These are phyloP conservation scores for Trametes cingulata DNA, from an alignment of 768 basidiomycete genomes.

Conservation along the genomic window DNA sequence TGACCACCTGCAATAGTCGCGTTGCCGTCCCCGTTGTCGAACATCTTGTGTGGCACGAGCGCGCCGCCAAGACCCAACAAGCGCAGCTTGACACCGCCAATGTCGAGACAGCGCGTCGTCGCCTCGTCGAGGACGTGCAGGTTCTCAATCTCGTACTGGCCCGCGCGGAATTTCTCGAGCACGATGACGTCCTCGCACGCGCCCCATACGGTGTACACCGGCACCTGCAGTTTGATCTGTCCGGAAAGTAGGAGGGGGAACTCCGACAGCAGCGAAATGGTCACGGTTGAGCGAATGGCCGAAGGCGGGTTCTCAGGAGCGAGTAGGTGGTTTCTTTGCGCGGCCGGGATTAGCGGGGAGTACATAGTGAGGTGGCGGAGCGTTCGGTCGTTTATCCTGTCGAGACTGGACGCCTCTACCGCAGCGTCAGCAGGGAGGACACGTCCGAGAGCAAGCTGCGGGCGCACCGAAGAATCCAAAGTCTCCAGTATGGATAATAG, in stretches of 20 bases:
- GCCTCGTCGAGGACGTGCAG: slow-evolving; percentile 93
- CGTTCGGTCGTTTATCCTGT: slow-evolving; percentile 92
- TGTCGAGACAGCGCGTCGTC: slow-evolving; percentile 86
- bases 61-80: slow-evolving; percentile 97
- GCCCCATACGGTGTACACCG: slow-evolving; percentile 96
- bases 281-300: slow-evolving; percentile 70
- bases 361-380: slow-evolving; percentile 96
- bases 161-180: slow-evolving; percentile 89
- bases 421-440: slow-evolving; percentile 4
- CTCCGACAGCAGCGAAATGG: slow-evolving; percentile 84
- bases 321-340: slow-evolving; percentile 78
- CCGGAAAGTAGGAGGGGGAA: slow-evolving; percentile 91
- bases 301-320: slow-evolving; percentile 67
- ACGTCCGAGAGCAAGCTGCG: not conserved
- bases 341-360: slow-evolving; percentile 87
- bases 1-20: slow-evolving; percentile 98
- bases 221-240: slow-evolving; percentile 87
- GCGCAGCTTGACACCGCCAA: slow-evolving; percentile 91
- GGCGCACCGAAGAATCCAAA: slow-evolving; percentile 93
- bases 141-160: slow-evolving; percentile 83
- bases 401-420: slow-evolving; percentile 75
- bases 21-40: slow-evolving; percentile 89
- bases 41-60: slow-evolving; percentile 91
- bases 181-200: slow-evolving; percentile 95
- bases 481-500: slow-evolving; percentile 97